A percentile compares a stretch with the other conserved stretches of the same genome.
Conservation (phyloP, 441 rosid genomes). For the Daphne laureola region DNA sequence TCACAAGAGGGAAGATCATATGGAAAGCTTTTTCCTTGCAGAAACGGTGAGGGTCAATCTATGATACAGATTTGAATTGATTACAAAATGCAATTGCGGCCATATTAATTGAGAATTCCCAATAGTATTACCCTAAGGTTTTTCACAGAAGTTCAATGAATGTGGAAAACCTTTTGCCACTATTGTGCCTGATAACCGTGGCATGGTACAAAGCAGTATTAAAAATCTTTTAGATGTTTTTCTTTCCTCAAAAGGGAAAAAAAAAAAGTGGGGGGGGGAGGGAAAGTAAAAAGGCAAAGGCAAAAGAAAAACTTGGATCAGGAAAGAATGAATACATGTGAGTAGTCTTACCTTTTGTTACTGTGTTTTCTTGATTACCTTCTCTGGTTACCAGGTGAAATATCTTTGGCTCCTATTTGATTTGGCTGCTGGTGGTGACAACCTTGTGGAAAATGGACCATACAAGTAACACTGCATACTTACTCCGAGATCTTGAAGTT, state of each 20-base stretch:
- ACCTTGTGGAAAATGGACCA: slow-evolving; percentile 97
- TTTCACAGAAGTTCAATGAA: neutral
- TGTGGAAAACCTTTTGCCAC: too few relatives aligned
- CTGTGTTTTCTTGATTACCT: slow-evolving; percentile 11
- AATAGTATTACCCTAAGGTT: too few relatives aligned
- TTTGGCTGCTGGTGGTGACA: slow-evolving; percentile 80
- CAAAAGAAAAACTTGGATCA: too few relatives aligned
- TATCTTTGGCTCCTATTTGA: slow-evolving; percentile 97
- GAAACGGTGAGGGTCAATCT: slow-evolving; percentile 64
- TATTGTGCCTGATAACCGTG: too few relatives aligned
- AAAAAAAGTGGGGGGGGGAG: too few relatives aligned
- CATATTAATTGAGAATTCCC: neutral
- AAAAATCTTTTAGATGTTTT: too few relatives aligned
- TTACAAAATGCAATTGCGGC: slow-evolving; percentile 1
- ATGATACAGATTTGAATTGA: neutral
- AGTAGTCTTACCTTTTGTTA: neutral
- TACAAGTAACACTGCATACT: slow-evolving; percentile 52
- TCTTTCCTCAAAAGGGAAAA: too few relatives aligned
- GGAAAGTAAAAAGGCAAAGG: too few relatives aligned
- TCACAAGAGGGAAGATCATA: slow-evolving; percentile 85
- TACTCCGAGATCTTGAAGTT: too few relatives aligned
- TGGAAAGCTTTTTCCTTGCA: slow-evolving; percentile 99
- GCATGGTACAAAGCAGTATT: too few relatives aligned
- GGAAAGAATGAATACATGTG: too few relatives aligned
- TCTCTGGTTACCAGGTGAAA: slow-evolving; percentile 49